A percentile compares a stretch with the other conserved stretches of the same genome.
phyloP scores from a whole-genome alignment of 2,329 filamentous ascomycete species.

The Juglanconis juglandina region DNA sequence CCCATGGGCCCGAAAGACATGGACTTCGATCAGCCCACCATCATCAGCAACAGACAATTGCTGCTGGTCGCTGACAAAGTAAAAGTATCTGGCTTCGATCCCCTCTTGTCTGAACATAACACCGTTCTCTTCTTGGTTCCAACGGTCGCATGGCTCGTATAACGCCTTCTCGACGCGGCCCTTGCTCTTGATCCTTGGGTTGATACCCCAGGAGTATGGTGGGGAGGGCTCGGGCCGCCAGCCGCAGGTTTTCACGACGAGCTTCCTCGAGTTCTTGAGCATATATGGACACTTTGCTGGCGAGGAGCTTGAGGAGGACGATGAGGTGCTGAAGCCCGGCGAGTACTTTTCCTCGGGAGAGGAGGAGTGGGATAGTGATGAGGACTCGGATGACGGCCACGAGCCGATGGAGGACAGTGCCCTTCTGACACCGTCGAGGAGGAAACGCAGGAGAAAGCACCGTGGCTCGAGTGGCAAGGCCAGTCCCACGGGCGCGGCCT shows the following conservation, averaged over 20 bases:
- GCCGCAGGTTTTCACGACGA: constrained; percentile 75
- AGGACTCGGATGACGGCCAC: constrained; percentile 61
- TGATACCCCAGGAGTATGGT: constrained; percentile 32
- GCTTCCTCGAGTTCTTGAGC: constrained; percentile 92
- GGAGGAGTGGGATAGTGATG: constrained; percentile 55
- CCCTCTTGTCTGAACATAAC: too few relatives aligned
- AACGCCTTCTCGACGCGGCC: too few relatives aligned
- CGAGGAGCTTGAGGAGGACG: constrained; percentile 94
- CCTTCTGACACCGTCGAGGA: constrained; percentile 71
- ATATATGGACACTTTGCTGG: constrained; percentile 97
- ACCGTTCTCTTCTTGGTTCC: too few relatives aligned
- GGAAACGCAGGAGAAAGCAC: constrained; percentile 72
- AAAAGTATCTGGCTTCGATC: too few relatives aligned
- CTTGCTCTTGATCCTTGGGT: too few relatives aligned
- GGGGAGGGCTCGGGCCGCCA: constrained; percentile 39
- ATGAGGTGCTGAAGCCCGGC: constrained; percentile 79
- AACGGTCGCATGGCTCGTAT: too few relatives aligned
- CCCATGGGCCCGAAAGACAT: too few relatives aligned
- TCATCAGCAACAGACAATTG: too few relatives aligned
- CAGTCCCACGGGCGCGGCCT: constrained; percentile 71
- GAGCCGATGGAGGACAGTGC: constrained; percentile 87
- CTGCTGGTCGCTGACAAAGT: too few relatives aligned
- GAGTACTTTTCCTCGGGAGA: constrained; percentile 88
- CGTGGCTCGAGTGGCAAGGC: constrained; percentile 73
- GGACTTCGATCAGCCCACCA: too few relatives aligned